Percentiles rank a stretch among this genome's conserved stretches.
phyloP scores from a whole-genome alignment of 345 rosid species.

The Noccaea caerulescens region DNA sequence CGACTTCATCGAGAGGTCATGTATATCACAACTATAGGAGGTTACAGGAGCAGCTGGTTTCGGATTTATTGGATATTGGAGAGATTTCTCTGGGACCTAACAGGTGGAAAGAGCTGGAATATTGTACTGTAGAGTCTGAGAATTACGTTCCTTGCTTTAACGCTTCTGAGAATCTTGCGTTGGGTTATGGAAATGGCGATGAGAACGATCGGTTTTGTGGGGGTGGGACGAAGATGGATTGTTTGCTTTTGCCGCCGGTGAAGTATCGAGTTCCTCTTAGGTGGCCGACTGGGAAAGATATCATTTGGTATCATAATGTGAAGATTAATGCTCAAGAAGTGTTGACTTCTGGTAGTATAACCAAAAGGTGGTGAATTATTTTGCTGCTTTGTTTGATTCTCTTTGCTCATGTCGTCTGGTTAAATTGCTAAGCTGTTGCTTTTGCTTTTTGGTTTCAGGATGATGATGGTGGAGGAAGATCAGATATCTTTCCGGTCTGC shows the following conservation, averaged over 20 bases:
- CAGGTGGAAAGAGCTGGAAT: conserved; percentile 73
- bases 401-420: conserved; percentile 17
- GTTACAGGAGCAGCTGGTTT: conserved; percentile 85
- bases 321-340: conserved; percentile 91
- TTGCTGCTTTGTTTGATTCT: conserved; percentile 6
- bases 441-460: conserved; percentile 46
- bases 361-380: conserved; percentile 71
- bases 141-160: conserved; percentile 89
- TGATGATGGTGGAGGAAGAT: conserved; percentile 98
- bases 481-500: conserved; percentile 95
- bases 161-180: conserved; percentile 59
- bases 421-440: neutral
- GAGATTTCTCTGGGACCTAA: conserved; percentile 83
- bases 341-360: conserved; percentile 91
- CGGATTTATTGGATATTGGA: conserved; percentile 89
- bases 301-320: conserved; percentile 89
- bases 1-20: conserved; percentile 71
- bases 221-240: conserved; percentile 55
- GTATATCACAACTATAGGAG: conserved; percentile 77
- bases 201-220: conserved; percentile 73
- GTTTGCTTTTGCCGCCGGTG: conserved; percentile 74
- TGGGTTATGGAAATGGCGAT: conserved; percentile 58
- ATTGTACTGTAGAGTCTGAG: conserved; percentile 71
- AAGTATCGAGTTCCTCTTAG: conserved; percentile 87
- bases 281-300: conserved; percentile 97